Evolutionary conservation across 192 early-diverging fungal genomes (phyloP).

Genomic region (Backusella australiensis): DNA sequence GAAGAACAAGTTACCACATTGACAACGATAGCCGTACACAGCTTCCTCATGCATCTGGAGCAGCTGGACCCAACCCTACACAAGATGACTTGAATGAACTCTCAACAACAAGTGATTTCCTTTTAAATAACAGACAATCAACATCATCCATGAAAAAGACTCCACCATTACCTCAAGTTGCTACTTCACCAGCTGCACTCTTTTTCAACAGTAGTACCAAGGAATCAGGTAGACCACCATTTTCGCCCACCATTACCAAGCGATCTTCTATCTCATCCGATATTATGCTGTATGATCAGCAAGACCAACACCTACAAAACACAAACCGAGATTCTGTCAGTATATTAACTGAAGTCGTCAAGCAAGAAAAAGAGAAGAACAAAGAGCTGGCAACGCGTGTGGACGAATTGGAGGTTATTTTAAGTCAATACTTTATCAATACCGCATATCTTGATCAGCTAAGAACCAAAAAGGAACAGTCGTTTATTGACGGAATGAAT

Average conservation of each 20-base stretch:
- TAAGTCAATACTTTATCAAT: conserved; percentile 30
- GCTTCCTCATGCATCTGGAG: not conserved
- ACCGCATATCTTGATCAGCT: conserved; percentile 24
- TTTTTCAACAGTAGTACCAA: not conserved
- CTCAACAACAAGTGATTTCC: not conserved
- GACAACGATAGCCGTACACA: not conserved
- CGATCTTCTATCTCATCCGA: not conserved
- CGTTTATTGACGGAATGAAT: not conserved
- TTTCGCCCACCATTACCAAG: not conserved
- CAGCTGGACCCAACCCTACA: not conserved
- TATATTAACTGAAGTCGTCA: not conserved
- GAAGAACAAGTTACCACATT: not conserved
- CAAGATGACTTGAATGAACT: not conserved
- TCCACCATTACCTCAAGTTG: not conserved
- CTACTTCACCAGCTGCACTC: not conserved
- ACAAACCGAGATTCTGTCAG: not conserved
- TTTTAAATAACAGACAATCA: not conserved
- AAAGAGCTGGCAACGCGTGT: conserved; percentile 19
- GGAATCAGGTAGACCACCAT: not conserved
- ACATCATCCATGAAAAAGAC: not conserved
- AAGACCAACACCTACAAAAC: not conserved
- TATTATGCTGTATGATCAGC: too few species aligned
- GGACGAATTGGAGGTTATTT: conserved; percentile 26
- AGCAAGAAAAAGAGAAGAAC: not conserved
- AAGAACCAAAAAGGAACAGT: not conserved